Percentiles rank a stretch among this genome's conserved stretches.
These are phyloP conservation scores for Camptophora hylomeconis DNA, from an alignment of 2,329 filamentous ascomycete genomes.

Conservation along the genomic window DNA sequence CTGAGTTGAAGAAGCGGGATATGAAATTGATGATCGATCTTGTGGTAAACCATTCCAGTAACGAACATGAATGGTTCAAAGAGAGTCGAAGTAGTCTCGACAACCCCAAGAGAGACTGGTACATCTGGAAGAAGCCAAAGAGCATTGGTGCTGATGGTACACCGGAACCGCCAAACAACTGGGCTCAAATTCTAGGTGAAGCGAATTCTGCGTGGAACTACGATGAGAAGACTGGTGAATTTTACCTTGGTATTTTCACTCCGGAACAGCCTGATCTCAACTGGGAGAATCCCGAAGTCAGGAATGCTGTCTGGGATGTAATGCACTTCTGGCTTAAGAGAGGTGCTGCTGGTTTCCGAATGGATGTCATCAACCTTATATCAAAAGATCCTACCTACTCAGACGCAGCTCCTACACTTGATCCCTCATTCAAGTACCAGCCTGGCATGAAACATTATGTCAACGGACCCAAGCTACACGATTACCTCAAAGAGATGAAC, in stretches of 20 bases:
- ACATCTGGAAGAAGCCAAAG: slow-evolving; percentile 43
- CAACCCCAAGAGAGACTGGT: slow-evolving; percentile 57
- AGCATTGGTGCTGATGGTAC: slow-evolving; percentile 41
- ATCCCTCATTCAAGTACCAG: slow-evolving; percentile 31
- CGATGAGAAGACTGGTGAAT: slow-evolving; percentile 59
- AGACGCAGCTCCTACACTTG: slow-evolving; percentile 26
- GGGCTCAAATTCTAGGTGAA: slow-evolving; percentile 33
- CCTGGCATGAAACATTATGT: slow-evolving; percentile 29
- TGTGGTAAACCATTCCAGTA: slow-evolving; percentile 32
- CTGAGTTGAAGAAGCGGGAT: slow-evolving; percentile 28
- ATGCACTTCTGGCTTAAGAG: slow-evolving; percentile 70
- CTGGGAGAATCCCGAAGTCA: slow-evolving; percentile 59
- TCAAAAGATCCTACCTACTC: slow-evolving; percentile 48
- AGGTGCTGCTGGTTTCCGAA: slow-evolving; percentile 61
- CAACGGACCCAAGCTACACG: slow-evolving; percentile 25
- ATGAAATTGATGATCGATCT: slow-evolving; percentile 39
- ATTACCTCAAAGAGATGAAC: slow-evolving; percentile 26
- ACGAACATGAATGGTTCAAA: slow-evolving; percentile 48
- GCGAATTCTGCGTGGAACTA: slow-evolving; percentile 40
- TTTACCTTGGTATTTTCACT: slow-evolving; percentile 65
- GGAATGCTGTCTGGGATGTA: slow-evolving; percentile 56
- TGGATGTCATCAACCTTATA: slow-evolving; percentile 52
- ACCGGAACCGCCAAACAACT: slow-evolving; percentile 63
- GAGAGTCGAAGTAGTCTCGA: slow-evolving; percentile 49
- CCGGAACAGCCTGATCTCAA: slow-evolving; percentile 73